Conservation (phyloP, 2,329 filamentous ascomycete species). For the Sodiomyces alkalinus region DNA sequence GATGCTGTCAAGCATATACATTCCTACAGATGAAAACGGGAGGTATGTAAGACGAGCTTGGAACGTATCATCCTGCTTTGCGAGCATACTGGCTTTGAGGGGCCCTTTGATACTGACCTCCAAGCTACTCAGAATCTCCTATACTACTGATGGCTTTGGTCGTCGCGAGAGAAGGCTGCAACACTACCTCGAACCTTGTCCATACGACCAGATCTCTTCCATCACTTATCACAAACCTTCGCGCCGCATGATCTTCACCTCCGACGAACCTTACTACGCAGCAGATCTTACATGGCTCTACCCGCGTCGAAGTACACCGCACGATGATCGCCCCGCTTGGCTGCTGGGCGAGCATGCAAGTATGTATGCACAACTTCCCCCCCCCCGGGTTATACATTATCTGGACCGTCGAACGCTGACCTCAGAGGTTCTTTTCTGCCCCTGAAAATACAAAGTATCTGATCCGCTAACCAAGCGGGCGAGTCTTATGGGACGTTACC, state of each 20-base stretch:
- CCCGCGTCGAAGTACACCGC: slow-evolving; percentile 14
- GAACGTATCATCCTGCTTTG: too few species aligned
- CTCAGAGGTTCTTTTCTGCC: too few species aligned
- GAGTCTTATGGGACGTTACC: slow-evolving; percentile 12
- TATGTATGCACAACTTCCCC: too few species aligned
- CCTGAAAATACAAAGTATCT: too few species aligned
- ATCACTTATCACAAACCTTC: slow-evolving; percentile 30
- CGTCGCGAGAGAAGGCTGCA: slow-evolving; percentile 5
- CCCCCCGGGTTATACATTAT: too few species aligned
- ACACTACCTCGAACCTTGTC: slow-evolving; percentile 18
- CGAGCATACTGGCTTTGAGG: too few species aligned
- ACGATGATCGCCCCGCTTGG: slow-evolving; percentile 19
- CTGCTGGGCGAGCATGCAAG: slow-evolving; percentile 16
- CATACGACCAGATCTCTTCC: slow-evolving; percentile 25
- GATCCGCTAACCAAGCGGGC: slow-evolving; percentile 17
- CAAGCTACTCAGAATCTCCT: too few species aligned
- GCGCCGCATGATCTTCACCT: slow-evolving; percentile 26
- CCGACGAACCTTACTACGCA: slow-evolving; percentile 16
- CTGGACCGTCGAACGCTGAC: too few species aligned
- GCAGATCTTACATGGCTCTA: slow-evolving; percentile 23
- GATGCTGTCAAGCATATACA: slow-evolving; percentile 26
- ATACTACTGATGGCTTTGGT: too few species aligned
- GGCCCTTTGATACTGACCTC: too few species aligned
- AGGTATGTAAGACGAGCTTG: too few species aligned
- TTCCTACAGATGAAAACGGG: slow-evolving; percentile 27